Percentiles rank a stretch among this genome's conserved stretches.
Evolutionary conservation across 2,329 filamentous ascomycete species (phyloP).

Genomic region (Mycogone perniciosa): DNA sequence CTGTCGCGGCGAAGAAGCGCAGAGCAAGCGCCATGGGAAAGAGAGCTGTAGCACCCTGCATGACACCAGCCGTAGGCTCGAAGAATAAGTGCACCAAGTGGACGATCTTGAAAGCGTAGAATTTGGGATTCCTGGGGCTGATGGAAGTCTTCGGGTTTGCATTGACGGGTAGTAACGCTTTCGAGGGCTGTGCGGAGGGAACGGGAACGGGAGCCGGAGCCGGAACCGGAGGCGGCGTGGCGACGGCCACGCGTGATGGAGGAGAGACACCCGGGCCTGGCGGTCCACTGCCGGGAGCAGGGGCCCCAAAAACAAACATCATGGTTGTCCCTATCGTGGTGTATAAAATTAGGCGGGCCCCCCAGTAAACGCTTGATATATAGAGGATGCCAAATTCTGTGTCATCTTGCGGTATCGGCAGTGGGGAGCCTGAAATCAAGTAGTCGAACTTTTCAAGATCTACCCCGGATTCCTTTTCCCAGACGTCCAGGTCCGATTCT

Average conservation of each 20-base stretch:
- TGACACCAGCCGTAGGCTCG: constrained; percentile 9
- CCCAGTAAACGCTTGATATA: constrained; percentile 14
- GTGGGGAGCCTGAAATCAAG: constrained; percentile 4
- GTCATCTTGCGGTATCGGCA: constrained; percentile 11
- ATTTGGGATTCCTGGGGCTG: constrained; percentile 7
- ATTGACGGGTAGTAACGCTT: too few species aligned
- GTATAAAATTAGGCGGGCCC: constrained; percentile 7
- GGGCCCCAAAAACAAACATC: background rate
- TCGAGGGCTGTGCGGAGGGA: background rate
- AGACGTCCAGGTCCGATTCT: constrained; percentile 6
- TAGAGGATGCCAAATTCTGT: constrained; percentile 14
- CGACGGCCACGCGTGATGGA: background rate
- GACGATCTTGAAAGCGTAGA: constrained; percentile 15
- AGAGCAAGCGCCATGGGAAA: constrained; percentile 13
- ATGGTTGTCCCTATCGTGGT: constrained; percentile 3
- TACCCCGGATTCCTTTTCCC: constrained; percentile 12
- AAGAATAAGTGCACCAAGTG: constrained; percentile 13
- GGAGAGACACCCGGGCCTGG: background rate
- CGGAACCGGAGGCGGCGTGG: background rate
- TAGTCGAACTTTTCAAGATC: constrained; percentile 13
- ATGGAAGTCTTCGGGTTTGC: background rate
- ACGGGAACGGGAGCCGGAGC: background rate
- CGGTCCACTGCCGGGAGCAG: background rate
- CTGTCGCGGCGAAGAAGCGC: constrained; percentile 11
- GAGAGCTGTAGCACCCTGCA: constrained; percentile 10